Percentiles rank a stretch among this genome's conserved stretches.
Conservation (phyloP, 1,284 basidiomycete species). For the Rhodotorula sp. region DNA sequence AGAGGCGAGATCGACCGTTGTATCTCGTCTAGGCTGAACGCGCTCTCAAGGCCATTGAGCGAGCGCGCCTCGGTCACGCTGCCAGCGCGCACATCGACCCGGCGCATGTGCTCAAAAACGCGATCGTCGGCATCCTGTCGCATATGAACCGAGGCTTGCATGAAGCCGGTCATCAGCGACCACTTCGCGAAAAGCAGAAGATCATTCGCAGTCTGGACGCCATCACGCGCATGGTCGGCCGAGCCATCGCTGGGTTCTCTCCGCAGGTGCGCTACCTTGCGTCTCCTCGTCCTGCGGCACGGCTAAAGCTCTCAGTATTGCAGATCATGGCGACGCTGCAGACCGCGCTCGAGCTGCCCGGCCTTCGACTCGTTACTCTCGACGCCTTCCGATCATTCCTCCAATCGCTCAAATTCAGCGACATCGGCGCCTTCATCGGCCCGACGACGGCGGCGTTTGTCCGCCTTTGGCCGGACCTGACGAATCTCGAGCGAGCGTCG, state of each 20-base stretch:
- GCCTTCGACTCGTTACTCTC: slow-evolving; percentile 74
- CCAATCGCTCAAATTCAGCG: slow-evolving; percentile 63
- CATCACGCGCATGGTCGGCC: slow-evolving; percentile 69
- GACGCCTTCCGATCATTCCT: slow-evolving; percentile 80
- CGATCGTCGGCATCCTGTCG: slow-evolving; percentile 78
- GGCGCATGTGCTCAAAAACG: slow-evolving; percentile 62
- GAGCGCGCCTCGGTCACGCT: slow-evolving; percentile 31
- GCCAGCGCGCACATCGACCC: slow-evolving; percentile 52
- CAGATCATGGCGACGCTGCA: slow-evolving; percentile 97
- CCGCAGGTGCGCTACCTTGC: slow-evolving; percentile 67
- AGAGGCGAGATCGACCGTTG: not conserved
- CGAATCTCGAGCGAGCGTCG: slow-evolving; percentile 55
- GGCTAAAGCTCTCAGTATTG: not conserved
- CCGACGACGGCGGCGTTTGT: slow-evolving; percentile 84
- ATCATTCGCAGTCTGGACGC: slow-evolving; percentile 76
- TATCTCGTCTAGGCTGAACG: slow-evolving; percentile 12
- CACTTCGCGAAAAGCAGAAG: slow-evolving; percentile 63
- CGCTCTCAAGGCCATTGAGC: slow-evolving; percentile 61
- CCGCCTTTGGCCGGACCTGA: slow-evolving; percentile 70
- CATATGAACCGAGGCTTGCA: slow-evolving; percentile 78
- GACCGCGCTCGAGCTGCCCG: slow-evolving; percentile 70
- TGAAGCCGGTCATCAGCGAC: slow-evolving; percentile 71
- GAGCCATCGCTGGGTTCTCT: slow-evolving; percentile 67
- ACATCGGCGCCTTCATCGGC: slow-evolving; percentile 81
- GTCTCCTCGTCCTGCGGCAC: too few relatives aligned